phyloP scores from a whole-genome alignment of 1,284 basidiomycete genomes.

The Ceratobasidium sp. region DNA sequence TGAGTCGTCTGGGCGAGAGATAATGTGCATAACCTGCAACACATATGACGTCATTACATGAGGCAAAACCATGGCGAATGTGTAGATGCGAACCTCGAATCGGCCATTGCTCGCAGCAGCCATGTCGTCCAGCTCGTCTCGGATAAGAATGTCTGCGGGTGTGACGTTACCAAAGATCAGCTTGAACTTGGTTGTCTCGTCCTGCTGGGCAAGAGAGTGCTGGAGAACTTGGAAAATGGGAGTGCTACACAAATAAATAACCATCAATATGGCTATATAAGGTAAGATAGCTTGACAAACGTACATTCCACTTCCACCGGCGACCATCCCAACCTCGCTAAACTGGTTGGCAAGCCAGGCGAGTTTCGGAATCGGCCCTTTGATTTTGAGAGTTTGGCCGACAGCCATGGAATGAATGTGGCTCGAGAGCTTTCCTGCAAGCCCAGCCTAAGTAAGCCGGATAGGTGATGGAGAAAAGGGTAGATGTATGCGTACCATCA shows the following conservation, averaged over 20 bases:
- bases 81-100: conserved; percentile 53
- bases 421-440: conserved; percentile 56
- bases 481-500: conserved; percentile 73
- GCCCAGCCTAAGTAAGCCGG: conserved; percentile 9
- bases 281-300: conserved; percentile 49
- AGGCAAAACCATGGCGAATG: neutral
- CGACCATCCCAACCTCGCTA: conserved; percentile 87
- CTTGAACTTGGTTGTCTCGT: conserved; percentile 96
- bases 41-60: no score
- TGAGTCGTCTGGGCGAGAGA: conserved; percentile 60
- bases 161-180: conserved; percentile 91
- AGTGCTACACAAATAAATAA: conserved; percentile 52
- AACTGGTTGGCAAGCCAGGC: conserved; percentile 79
- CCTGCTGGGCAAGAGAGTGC: conserved; percentile 69
- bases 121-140: conserved; percentile 80
- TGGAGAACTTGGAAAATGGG: conserved; percentile 69
- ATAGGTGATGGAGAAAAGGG: neutral
- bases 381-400: conserved; percentile 86
- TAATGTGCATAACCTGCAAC: conserved; percentile 57
- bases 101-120: conserved; percentile 51
- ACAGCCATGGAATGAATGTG: conserved; percentile 72
- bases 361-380: conserved; percentile 90
- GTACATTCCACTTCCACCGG: conserved; percentile 88
- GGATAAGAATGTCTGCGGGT: conserved; percentile 89
- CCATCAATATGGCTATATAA: neutral